These are phyloP conservation scores for Penicillium canariense DNA, from an alignment of 495 filamentous ascomycete genomes.

Conservation along the genomic window DNA sequence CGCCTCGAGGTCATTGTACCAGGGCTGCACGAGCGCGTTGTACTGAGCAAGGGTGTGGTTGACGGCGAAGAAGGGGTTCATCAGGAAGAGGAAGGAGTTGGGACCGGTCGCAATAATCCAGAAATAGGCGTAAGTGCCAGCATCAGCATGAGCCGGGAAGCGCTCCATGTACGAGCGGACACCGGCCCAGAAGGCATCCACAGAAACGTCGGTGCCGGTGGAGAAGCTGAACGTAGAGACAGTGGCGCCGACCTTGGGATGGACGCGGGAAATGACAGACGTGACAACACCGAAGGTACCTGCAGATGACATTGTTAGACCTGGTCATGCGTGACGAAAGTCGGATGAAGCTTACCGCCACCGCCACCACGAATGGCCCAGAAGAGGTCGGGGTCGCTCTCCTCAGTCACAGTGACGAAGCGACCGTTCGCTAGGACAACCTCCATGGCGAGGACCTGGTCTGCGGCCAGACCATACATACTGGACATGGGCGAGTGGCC, in stretches of 20 bases:
- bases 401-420: constrained; percentile 48
- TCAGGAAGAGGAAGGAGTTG: constrained; percentile 17
- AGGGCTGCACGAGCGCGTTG: constrained; percentile 44
- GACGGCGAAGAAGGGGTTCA: constrained; percentile 46
- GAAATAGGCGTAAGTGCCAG: constrained; percentile 57
- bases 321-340: neutral
- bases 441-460: constrained; percentile 44
- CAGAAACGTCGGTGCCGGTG: constrained; percentile 29
- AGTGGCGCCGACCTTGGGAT: constrained; percentile 39
- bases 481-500: constrained; percentile 51
- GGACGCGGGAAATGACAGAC: constrained; percentile 47
- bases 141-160: constrained; percentile 47
- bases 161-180: constrained; percentile 45
- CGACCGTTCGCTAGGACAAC: constrained; percentile 58
- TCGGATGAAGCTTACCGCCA: constrained; percentile 12
- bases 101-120: constrained; percentile 20
- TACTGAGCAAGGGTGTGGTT: constrained; percentile 50
- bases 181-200: constrained; percentile 49
- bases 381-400: constrained; percentile 58
- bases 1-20: constrained; percentile 36
- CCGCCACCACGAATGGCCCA: constrained; percentile 46
- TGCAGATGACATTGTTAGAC: neutral
- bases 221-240: constrained; percentile 42
- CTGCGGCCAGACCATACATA: constrained; percentile 51
- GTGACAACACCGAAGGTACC: constrained; percentile 53